Evolutionary conservation across 805 yeast species (phyloP), one percentile per base, ranked within the genome.

Genomic region (Groenewaldozyma tartarivorans): DNA sequence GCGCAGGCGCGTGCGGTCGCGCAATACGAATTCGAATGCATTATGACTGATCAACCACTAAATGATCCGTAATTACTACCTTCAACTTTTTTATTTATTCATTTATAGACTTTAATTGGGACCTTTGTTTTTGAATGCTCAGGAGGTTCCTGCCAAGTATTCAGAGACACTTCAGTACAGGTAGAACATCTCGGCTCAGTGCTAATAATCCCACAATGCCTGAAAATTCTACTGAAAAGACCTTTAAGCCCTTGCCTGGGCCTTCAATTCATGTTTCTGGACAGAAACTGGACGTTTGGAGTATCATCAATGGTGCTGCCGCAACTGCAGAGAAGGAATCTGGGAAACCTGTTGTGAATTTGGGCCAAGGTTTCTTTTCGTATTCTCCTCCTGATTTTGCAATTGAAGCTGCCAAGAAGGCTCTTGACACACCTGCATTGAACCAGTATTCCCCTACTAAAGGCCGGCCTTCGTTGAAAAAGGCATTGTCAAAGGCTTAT

Each of bases 281-380:
- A n/a, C 41, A 40, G 20, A 20, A 33, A n/a, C 85, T 87, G 56
- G 98, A 92, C 60, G 88, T 92, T 36, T 92, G 98, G 98, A 73
- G 94, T 2, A 66, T 92, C 49, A 84, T 94, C 62, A 92, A 92
- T 57, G 97, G 88, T 55, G 81, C 98, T 2, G 96, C 97, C 0
- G 94, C 94, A 2, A 75, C 75, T 3, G 87, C 94, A 11, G 80
- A 78, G 47, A 55, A 50, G 5, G 77, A 76, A 35, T 60, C 74
- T 29, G 87, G 86, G n/a, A 71, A 81, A 52, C 82, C 85, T 40
- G 77, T 90, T 42, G 79, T 81, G 46, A 92, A 92, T 54, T 71
- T 92, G 43, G 98, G 98, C 26, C 98, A 92, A 61, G 98, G 98
- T 1, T 92, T 92, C 64, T 92, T 92, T 68, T 86, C 96, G 2